Base-by-base conservation (phyloP, 495 filamentous ascomycete genomes). In the Geopyxis carbonaria region DNA sequence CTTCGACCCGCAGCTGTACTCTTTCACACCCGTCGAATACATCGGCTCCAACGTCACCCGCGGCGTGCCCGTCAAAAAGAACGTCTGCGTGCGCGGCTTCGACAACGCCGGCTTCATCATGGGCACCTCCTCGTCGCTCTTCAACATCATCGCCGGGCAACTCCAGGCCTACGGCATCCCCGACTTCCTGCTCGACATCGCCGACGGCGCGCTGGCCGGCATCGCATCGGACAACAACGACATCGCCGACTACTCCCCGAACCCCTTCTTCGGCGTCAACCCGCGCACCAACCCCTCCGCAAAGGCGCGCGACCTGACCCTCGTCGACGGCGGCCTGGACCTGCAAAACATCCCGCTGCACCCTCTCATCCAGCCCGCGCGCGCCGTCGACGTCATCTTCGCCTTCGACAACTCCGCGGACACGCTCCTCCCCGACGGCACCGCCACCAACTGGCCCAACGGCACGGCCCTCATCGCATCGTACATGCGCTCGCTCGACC, bases 251-350 rank as follows among this genome's bases (percentile, higher is more conserved):
- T 93, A 76, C 59, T 62, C 62, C 7, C 80, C 81, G 2, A 95
- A 94, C 59, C 87, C 87, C 0, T 95, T 95, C 63, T 75, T 69
- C 45, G 57, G 64, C 40, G 93, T 69, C 59, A 68, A 79, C 59
- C 66, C 68, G 22, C 50, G 57, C 6, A 70, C 66, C 9, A 86
- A 83, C 53, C 71, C 63, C 0, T 68, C 66, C 21, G 66, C 76
- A 9, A 29, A 58, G 22, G 58, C 65, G 5, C 42, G 53, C 21
- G 59, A 69, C 33, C 70, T 95, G 16, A 78, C 76, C 22, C 67
- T 94, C 14, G 79, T 87, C 11, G 86, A 94, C 54, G 86, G 87
- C 22, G 87, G 86, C 30, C 68, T 80, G 53, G 87, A 93, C 53
- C 51, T 72, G 14, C 80, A 95, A 53, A 93, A 93, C 57, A 73